Base-by-base conservation (phyloP, 805 yeast species). In the Hanseniaspora thailandica region DNA sequence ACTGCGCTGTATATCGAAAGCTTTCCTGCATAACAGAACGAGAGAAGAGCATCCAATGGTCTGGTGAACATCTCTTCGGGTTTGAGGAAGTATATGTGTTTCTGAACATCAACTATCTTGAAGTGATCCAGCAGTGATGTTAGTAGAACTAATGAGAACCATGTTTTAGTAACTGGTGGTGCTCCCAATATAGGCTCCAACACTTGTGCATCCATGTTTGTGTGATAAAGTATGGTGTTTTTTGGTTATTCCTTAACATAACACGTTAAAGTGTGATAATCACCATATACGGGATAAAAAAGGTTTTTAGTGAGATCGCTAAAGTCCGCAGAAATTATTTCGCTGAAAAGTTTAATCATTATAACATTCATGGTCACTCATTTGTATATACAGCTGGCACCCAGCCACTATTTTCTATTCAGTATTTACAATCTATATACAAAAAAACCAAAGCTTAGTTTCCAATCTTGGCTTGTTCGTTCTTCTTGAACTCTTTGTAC, bases 401-500 rank as follows among this genome's bases (percentile, higher is more conserved):
- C 5, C 10, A 7, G 12, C 13, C 17, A 23, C 12, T 13, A 40
- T 23, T 13, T 13, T n/a, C 33, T 15, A 40, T 23, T 23, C 44
- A 40, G 23, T 40, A 40, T 40, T 40, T 40, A 40, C 44, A 40
- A 15, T 23, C 19, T 40, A 23, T 23, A 23, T 40, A 40, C 30
- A 23, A 5, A 10, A 40, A 7, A 15, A 12, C 13, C 20, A 23
- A 40, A n/a, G n/a, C n/a, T n/a, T 23, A 25, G 44, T 40, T 43
- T 47, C 52, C 53, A 30, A 51, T 52, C 41, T 56, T 51, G 13
- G 45, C 45, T 46, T 54, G 54, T 47, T 57, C 55, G 38, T 58
- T 58, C 33, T 57, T 58, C 60, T 65, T 66, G 55, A 59, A 58
- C 49, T 64, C 59, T 55, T 65, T 68, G 52, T 57, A 67, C 26